Base-by-base conservation (phyloP, 306 rosid genomes). In the Vigna reflexopilosa region DNA sequence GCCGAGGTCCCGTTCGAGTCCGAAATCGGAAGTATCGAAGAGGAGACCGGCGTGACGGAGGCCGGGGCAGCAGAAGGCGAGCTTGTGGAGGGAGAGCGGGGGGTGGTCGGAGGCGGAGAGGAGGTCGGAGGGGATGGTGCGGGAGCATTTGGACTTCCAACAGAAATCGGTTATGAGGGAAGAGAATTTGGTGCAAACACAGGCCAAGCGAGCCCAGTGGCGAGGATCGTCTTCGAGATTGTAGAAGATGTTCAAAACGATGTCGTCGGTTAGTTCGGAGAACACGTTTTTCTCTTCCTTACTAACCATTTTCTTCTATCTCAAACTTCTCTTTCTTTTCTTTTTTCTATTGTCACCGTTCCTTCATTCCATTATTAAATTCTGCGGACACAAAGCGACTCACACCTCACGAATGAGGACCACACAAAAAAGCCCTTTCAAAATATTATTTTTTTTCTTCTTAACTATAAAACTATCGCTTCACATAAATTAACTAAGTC, bases 1-100 rank as follows among this genome's bases (percentile, higher is more conserved):
- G 15, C 96, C 93, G 16, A 91, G 88, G 62, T 92, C 97, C 0
- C 87, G 93, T 12, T 91, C 90, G 44, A 89, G 90, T 20, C 97
- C 98, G 75, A 93, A 91, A 32, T 88, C 98, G 69, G 93, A 94
- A 69, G 80, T 75, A 56, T 91, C 92, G 44, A 90, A 70, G 84
- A 91, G 97, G 56, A 95, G 85, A 5, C 99, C 99, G 71, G 98
- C 78, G 77, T 89, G 97, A 62, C 56, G 72, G 62, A 88, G 90
- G 22, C 99, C 99, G 2, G 99, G 99, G 63, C 99, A 95, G 65
- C 99, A 95, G 32, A 91, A 88, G 42, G 94, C 20, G 80, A 95
- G 90, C 81, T 93, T 95, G 56, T 86, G 87, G 74, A 95, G 89
- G 28, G 97, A 73, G 12, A 1, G 87, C 13, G 13, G 47, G 83